Evolutionary conservation across 768 basidiomycete species (phyloP).

Genomic region (Pisolithus sp.): DNA sequence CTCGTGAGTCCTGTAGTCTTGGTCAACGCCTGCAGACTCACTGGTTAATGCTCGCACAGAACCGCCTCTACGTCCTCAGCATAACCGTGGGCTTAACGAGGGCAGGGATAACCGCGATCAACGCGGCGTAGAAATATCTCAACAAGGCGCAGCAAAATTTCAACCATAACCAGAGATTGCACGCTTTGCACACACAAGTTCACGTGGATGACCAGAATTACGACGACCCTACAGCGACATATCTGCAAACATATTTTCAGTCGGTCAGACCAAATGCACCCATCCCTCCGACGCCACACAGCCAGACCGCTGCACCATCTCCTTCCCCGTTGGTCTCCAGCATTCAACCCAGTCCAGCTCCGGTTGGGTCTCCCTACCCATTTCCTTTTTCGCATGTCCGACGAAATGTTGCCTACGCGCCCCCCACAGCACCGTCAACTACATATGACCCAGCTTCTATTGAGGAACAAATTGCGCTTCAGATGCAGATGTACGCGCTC

Average conservation of each 20-base stretch:
- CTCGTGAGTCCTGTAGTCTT: slow-evolving; percentile 20
- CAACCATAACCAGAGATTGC: slow-evolving; percentile 27
- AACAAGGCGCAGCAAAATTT: slow-evolving; percentile 5
- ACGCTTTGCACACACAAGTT: slow-evolving; percentile 34
- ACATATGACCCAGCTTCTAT: slow-evolving; percentile 42
- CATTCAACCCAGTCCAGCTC: slow-evolving; percentile 48
- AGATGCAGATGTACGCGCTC: slow-evolving; percentile 75
- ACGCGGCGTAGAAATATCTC: slow-evolving; percentile 19
- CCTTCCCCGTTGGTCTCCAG: slow-evolving; percentile 60
- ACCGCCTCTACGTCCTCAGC: slow-evolving; percentile 13
- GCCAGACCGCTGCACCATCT: slow-evolving; percentile 66
- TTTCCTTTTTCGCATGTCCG: slow-evolving; percentile 72
- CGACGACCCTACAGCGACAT: slow-evolving; percentile 54
- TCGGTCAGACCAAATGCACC: slow-evolving; percentile 67
- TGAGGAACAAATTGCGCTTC: slow-evolving; percentile 64
- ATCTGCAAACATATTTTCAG: slow-evolving; percentile 53
- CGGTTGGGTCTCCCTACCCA: slow-evolving; percentile 72
- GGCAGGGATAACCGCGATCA: slow-evolving; percentile 17
- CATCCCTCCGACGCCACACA: slow-evolving; percentile 74
- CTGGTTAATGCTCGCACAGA: slow-evolving; percentile 11
- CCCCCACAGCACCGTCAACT: slow-evolving; percentile 37
- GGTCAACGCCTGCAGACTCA: slow-evolving; percentile 12
- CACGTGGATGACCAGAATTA: slow-evolving; percentile 57
- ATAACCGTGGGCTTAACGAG: slow-evolving; percentile 15
- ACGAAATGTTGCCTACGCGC: slow-evolving; percentile 39